Percentiles rank a stretch among this genome's conserved stretches.
phyloP scores from a whole-genome alignment of 2,329 filamentous ascomycete genomes.

The Graphilbum sp. region DNA sequence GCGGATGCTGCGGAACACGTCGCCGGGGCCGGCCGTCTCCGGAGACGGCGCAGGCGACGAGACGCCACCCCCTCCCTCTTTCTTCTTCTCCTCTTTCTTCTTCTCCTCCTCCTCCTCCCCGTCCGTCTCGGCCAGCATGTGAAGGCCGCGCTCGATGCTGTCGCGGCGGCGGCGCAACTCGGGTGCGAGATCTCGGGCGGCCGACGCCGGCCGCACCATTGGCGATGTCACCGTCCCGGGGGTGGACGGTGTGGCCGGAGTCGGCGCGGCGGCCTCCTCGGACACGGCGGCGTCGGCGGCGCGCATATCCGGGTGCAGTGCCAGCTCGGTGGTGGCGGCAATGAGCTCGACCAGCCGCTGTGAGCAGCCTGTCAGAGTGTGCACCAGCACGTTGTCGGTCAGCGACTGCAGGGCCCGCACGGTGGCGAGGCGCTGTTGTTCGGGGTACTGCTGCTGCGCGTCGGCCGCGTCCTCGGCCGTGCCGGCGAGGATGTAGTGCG shows the following conservation, averaged over 20 bases:
- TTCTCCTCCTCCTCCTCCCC: too few relatives aligned
- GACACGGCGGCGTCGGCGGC: too few relatives aligned
- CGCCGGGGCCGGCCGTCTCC: too few relatives aligned
- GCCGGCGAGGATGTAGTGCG: conserved; percentile 9
- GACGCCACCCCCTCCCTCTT: too few relatives aligned
- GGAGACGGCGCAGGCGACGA: too few relatives aligned
- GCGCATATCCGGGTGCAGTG: background rate
- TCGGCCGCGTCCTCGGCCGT: conserved; percentile 3
- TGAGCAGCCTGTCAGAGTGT: background rate
- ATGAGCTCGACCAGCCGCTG: background rate
- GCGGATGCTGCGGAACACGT: conserved; percentile 3
- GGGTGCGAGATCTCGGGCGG: background rate
- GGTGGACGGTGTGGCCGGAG: background rate
- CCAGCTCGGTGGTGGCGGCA: conserved; percentile 6
- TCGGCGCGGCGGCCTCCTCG: background rate
- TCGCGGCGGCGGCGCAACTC: conserved; percentile 2
- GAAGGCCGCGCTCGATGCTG: conserved; percentile 2
- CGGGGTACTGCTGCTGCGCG: background rate
- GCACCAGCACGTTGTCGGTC: background rate
- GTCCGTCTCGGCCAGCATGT: conserved; percentile 6
- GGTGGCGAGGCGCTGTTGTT: too few relatives aligned
- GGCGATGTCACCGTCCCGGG: background rate
- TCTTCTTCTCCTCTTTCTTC: too few relatives aligned
- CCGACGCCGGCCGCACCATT: too few relatives aligned
- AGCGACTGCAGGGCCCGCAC: background rate